These are phyloP conservation scores for Breynia disticha DNA, from an alignment of 441 rosid genomes.

Conservation along the genomic window DNA sequence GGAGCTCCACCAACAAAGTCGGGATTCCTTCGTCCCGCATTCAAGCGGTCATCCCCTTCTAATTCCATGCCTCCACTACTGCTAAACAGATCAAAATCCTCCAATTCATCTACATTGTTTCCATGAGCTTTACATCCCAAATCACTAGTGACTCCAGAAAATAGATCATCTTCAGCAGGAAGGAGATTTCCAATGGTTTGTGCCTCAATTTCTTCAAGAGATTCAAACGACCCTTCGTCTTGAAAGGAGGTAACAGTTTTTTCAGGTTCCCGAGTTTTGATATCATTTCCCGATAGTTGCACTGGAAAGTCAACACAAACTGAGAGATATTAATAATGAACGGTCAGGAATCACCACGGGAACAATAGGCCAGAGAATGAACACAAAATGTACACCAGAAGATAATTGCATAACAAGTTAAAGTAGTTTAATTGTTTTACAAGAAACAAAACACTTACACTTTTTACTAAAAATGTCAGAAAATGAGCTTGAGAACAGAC, in stretches of 20 bases:
- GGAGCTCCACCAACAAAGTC: slow-evolving; percentile 20
- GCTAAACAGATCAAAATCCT: slow-evolving; percentile 62
- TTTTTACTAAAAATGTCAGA: slow-evolving; percentile 49
- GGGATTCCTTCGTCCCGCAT: slow-evolving; percentile 18
- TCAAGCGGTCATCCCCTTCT: slow-evolving; percentile 32
- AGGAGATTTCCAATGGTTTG: slow-evolving; percentile 74
- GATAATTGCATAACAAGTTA: neutral
- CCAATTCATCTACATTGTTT: slow-evolving; percentile 31
- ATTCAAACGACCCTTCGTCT: slow-evolving; percentile 41
- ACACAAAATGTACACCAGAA: neutral
- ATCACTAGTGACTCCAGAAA: slow-evolving; percentile 58
- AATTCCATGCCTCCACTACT: slow-evolving; percentile 74
- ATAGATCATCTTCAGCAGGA: slow-evolving; percentile 64
- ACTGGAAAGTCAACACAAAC: slow-evolving; percentile 18
- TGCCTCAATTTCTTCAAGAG: slow-evolving; percentile 66
- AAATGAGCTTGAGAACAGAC: slow-evolving; percentile 65
- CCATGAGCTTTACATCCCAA: slow-evolving; percentile 18
- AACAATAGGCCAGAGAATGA: too few relatives aligned
- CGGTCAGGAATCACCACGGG: too few relatives aligned
- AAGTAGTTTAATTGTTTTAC: too few relatives aligned
- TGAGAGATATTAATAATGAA: too few relatives aligned
- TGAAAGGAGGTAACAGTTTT: slow-evolving; percentile 27
- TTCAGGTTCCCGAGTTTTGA: slow-evolving; percentile 28
- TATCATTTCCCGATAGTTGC: slow-evolving; percentile 30
- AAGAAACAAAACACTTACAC: slow-evolving; percentile 24